Percentiles rank a stretch among this genome's conserved stretches.
phyloP scores from a whole-genome alignment of 495 filamentous ascomycete genomes.

The Extremus antarcticus region DNA sequence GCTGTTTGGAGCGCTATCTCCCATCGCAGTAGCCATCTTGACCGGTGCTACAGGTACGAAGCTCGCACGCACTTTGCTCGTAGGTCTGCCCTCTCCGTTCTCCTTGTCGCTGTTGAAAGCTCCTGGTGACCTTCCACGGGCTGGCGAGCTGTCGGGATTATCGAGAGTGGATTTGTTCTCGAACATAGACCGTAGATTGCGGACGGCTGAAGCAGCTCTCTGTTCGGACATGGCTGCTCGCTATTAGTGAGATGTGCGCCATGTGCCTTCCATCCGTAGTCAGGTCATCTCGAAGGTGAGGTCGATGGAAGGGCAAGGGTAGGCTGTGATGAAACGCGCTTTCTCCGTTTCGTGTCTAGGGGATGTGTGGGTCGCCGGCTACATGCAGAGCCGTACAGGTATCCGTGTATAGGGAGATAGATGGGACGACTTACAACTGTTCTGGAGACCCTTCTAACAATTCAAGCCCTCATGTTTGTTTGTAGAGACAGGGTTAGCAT shows the following conservation, averaged over 20 bases:
- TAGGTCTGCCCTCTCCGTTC: constrained; percentile 38
- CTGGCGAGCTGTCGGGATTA: constrained; percentile 49
- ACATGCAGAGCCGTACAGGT: no score
- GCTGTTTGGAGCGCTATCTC: constrained; percentile 12
- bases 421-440: no score
- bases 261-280: no score
- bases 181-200: constrained; percentile 79
- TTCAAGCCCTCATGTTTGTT: no score
- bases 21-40: constrained; percentile 7
- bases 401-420: no score
- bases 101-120: constrained; percentile 32
- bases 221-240: constrained; percentile 19
- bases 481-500: no score
- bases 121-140: constrained; percentile 63
- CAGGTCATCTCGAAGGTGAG: not conserved
- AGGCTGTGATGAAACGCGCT: no score
- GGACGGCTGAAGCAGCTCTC: constrained; percentile 40
- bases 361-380: no score
- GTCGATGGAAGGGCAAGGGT: not conserved
- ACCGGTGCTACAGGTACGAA: constrained; percentile 65
- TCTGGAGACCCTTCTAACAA: no score
- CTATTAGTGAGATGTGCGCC: not conserved
- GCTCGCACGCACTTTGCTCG: constrained; percentile 70
- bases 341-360: no score
- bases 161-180: constrained; percentile 47